Base-by-base conservation (phyloP, 2,329 filamentous ascomycete genomes). In the Aphanocladium album region DNA sequence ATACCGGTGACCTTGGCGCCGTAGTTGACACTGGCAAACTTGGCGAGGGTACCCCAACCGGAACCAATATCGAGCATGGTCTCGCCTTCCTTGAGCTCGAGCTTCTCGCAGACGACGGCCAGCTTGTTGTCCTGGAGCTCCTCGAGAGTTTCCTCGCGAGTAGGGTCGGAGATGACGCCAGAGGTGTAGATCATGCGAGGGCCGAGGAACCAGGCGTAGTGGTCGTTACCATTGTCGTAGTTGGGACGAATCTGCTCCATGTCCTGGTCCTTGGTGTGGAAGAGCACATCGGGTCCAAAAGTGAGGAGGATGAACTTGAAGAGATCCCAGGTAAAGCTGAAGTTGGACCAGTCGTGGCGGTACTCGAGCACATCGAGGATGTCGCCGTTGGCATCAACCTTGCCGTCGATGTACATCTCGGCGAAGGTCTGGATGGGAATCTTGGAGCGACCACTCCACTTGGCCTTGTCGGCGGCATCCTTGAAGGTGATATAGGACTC, bases 131-230 rank as follows among this genome's bases (percentile, higher is more conserved):
- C 93, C 80, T 98, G 95, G 50, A 98, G 85, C 78, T 98, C 83
- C 79, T 99, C 95, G 27, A 99, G 88, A 37, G 87, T 85, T 79
- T 98, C 95, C 78, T 98, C 95, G 67, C 82, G 83, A 76, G 88
- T 87, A 74, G 90, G 85, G 75, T 98, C 92, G 63, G 89, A 89
- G 73, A 99, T 96, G 70, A 99, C 82, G 70, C 95, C 95, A 55
- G 91, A 96, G 56, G 95, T 99, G 81, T 98, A 98, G 77, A 98
- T 91, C 95, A 98, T 99, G 72, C 93, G 93, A 62, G 93, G 93
- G 64, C 95, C 95, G 65, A 98, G 85, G 84, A 98, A 98, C 92
- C 93, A 99, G 74, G 86, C 89, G 82, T 99, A 99, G 80, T 97
- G 96, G 78, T 98, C 95, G 74, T 99, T 92, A 72, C 95, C 95